A percentile compares a stretch with the other conserved stretches of the same genome.
These are phyloP conservation scores for Cytospora chrysosperma DNA, from an alignment of 2,329 filamentous ascomycete genomes.

Conservation along the genomic window DNA sequence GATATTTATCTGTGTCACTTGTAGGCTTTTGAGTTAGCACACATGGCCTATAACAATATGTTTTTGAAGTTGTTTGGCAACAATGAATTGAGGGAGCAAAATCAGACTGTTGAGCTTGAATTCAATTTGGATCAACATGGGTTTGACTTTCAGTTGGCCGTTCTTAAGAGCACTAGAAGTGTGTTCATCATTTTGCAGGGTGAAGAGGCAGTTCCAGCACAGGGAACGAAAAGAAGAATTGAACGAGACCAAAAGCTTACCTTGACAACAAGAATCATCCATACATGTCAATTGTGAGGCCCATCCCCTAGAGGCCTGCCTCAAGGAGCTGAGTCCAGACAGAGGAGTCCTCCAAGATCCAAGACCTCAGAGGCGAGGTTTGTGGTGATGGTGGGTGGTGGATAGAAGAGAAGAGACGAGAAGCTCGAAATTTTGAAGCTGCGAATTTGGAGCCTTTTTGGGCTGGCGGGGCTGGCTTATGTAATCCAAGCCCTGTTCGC, in stretches of 20 bases:
- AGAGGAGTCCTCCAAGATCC: not conserved
- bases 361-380: not conserved
- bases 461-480: not conserved
- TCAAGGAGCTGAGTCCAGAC: not conserved
- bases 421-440: not conserved
- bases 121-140: slow-evolving; percentile 37
- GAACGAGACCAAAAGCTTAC: not conserved
- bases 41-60: not conserved
- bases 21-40: slow-evolving; percentile 11
- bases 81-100: not conserved
- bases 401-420: not conserved
- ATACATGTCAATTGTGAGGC: not conserved
- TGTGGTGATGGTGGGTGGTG: not conserved
- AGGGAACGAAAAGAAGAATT: not conserved
- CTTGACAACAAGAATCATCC: not conserved
- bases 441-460: not conserved
- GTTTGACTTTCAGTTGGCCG: slow-evolving; percentile 29
- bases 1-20: slow-evolving; percentile 10
- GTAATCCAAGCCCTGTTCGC: not conserved
- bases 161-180: slow-evolving; percentile 27
- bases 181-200: slow-evolving; percentile 26
- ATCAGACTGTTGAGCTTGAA: slow-evolving; percentile 67
- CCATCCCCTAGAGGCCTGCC: not conserved
- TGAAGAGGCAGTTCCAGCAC: not conserved
- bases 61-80: not conserved